Base-by-base conservation (phyloP, 768 basidiomycete genomes). In the Ramaria rubella region DNA sequence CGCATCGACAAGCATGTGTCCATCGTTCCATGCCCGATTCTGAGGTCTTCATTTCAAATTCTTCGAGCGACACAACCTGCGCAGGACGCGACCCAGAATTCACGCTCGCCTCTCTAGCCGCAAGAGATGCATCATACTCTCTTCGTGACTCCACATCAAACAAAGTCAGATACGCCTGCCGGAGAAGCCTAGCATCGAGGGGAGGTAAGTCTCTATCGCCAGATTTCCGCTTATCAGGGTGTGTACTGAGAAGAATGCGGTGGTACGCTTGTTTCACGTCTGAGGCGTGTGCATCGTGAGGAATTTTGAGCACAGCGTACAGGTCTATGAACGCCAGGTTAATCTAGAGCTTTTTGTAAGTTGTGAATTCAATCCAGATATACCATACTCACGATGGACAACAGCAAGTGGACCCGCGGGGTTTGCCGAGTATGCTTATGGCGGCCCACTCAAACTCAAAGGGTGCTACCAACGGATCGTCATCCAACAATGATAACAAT, bases 221-320 rank as follows among this genome's bases (percentile, higher is more conserved):
- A 27, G 58, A 29, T 24, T 53, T 36, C 9, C 63, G 71, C 63
- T 81, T 83, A 72, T 83, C 83, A 0, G 90, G 89, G 57, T 92
- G 89, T 44, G 72, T 72, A 43, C 68, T 73, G 5, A 90, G 72
- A 30, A 92, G 79, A 8, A 78, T 77, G 29, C 77, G 79, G 63
- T 82, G 88, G 66, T 90, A 90, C 8, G 82, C 88, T 11, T 70
- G 62, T 69, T 88, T 92, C 67, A 91, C 77, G 50, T 87, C 79
- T 23, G 69, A 63, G 5, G 65, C 44, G 11, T 12, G 26, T 17
- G 83, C 82, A 65, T 79, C 67, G 29, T 66, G 74, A 2, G 77
- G 59, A 45, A 88, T 60, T 8, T 73, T 69, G 57, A 91, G 81
- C 42, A 88, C 62, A 23, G 68, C 66, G 69, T 90, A 91, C 64